Percentiles rank a stretch among this genome's conserved stretches.
phyloP scores from a whole-genome alignment of 2,329 filamentous ascomycete genomes.

The Endoconidiophora laricicola region DNA sequence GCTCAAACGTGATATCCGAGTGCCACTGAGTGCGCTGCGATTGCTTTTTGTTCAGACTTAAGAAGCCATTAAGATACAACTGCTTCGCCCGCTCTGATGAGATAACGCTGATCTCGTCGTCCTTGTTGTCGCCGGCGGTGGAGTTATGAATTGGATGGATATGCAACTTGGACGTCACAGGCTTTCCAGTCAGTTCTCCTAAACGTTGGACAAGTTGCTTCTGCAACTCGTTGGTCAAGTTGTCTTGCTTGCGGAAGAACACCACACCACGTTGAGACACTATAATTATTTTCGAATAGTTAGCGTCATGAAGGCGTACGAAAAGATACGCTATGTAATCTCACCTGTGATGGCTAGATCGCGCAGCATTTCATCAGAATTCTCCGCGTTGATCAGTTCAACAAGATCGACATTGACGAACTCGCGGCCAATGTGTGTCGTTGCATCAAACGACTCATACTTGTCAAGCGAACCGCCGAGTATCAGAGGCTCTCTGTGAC shows the following conservation, averaged over 20 bases:
- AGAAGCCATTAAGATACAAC: slow-evolving; percentile 27
- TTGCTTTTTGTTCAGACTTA: slow-evolving; percentile 25
- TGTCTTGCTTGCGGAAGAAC: slow-evolving; percentile 50
- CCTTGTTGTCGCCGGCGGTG: slow-evolving; percentile 31
- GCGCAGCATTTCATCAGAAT: slow-evolving; percentile 44
- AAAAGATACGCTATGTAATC: slow-evolving; percentile 11
- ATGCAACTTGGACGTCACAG: slow-evolving; percentile 37
- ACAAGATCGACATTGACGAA: slow-evolving; percentile 41
- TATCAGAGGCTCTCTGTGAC: slow-evolving; percentile 25
- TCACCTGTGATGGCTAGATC: slow-evolving; percentile 52
- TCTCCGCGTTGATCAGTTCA: slow-evolving; percentile 42
- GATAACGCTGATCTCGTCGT: slow-evolving; percentile 48
- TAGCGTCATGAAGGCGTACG: not conserved
- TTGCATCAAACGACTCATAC: slow-evolving; percentile 40
- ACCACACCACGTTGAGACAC: slow-evolving; percentile 54
- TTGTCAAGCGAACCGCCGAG: slow-evolving; percentile 33
- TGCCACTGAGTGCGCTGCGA: slow-evolving; percentile 36
- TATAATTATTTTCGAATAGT: slow-evolving; percentile 17
- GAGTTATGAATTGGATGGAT: slow-evolving; percentile 43
- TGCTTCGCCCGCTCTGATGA: slow-evolving; percentile 38
- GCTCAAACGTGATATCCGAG: slow-evolving; percentile 50
- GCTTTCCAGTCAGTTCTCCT: slow-evolving; percentile 41
- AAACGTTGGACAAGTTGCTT: slow-evolving; percentile 47
- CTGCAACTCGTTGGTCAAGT: slow-evolving; percentile 43
- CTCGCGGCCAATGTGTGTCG: slow-evolving; percentile 45